These are phyloP conservation scores for Beta lomatogona DNA, from an alignment of 179 eudicot genomes.

Conservation along the genomic window DNA sequence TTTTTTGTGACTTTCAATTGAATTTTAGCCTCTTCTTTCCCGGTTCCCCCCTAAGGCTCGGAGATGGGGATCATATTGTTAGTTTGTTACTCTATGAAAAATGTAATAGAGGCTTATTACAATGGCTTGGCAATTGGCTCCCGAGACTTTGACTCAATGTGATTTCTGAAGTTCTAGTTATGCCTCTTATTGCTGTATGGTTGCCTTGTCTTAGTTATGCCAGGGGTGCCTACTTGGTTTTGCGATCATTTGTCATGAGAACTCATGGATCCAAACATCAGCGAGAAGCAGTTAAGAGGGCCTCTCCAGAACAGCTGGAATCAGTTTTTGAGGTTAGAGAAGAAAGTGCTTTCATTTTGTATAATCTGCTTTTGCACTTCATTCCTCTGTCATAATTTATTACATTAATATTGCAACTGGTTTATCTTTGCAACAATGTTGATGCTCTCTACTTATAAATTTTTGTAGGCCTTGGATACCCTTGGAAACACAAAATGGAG, in stretches of 20 bases:
- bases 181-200: conserved; percentile 4
- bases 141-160: neutral
- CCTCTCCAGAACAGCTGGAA: conserved; percentile 53
- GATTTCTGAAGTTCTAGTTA: neutral
- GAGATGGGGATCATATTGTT: neutral
- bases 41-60: neutral
- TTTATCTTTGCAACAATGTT: conserved; percentile 7
- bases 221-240: conserved; percentile 81
- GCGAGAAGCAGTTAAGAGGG: conserved; percentile 65
- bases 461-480: conserved; percentile 78
- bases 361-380: neutral
- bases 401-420: neutral
- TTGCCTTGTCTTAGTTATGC: conserved; percentile 55
- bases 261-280: conserved; percentile 90
- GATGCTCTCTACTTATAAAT: conserved; percentile 38
- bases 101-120: neutral
- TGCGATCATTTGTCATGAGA: conserved; percentile 94
- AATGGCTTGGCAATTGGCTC: neutral
- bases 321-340: conserved; percentile 72
- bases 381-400: neutral
- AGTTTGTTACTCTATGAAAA: neutral
- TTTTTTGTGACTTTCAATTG: no score
- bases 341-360: neutral
- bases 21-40: neutral
- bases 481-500: conserved; percentile 96